Evolutionary conservation across 2,329 filamentous ascomycete species (phyloP), one percentile per base, ranked within the genome.

Genomic region (Sclerotinia spermophila): DNA sequence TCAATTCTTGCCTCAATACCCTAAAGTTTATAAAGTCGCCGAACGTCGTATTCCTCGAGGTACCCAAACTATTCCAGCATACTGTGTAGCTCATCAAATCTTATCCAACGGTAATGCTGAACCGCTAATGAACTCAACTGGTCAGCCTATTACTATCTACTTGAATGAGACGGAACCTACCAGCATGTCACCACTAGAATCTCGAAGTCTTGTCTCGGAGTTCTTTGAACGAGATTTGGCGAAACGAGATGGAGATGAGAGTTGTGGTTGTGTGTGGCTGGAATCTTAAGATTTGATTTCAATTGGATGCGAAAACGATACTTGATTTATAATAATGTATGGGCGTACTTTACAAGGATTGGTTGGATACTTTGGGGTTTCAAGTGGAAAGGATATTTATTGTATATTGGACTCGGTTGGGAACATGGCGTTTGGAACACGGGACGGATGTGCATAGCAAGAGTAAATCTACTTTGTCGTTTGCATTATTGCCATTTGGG

Each of bases 31-130:
- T 75, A 91, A 91, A 79, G 83, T 92, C 60, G 87, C 90, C 78
- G 89, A 92, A 79, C 86, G 88, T 67, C 85, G 89, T 35, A 69
- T 79, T 40, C 75, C 78, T 21, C 56, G 67, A 66, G 74, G 75
- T 15, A 48, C 42, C 27, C 69, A 75, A 40, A 71, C 71, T 10
- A 77, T 86, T 27, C 76, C 82, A 66, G 86, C 89, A 1, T 91
- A 90, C 78, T 92, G 89, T 69, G 84, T 90, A 75, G 86, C 90
- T 76, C 90, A 90, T 84, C 82, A 86, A 72, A 82, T 91, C 19
- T 80, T 87, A 69, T 79, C 85, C 62, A 82, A 88, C 73, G 85
- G 85, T 79, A 38, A 72, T 74, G 70, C 74, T 17, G 44, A 59
- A 21, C 67, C 73, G 5, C 44, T 70, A 21, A 56, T 77, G n/a